A percentile compares a stretch with the other conserved stretches of the same genome.
Conservation (phyloP, 78 protist species). For the Dictyostelium citrinum region DNA sequence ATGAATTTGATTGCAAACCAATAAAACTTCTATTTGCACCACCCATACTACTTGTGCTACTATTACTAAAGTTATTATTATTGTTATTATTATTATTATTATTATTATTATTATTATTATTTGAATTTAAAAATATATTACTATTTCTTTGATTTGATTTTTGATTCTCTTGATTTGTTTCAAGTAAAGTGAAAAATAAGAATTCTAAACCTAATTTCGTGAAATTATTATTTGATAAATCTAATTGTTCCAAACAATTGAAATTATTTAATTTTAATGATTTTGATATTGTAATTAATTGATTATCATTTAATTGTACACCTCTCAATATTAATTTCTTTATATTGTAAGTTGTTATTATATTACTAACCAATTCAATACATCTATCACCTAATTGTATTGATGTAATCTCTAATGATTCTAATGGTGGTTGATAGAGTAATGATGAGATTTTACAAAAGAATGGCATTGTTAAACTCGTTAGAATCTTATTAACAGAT, state of each 20-base stretch:
- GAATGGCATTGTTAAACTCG: slow-evolving; percentile 56
- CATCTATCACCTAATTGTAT: background rate
- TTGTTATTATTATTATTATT: background rate
- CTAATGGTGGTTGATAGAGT: slow-evolving; percentile 49
- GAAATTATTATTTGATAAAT: slow-evolving; percentile 21
- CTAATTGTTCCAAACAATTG: background rate
- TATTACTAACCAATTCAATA: slow-evolving; percentile 3
- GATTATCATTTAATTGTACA: slow-evolving; percentile 23
- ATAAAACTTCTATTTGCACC: background rate
- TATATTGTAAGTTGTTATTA: slow-evolving; percentile 22
- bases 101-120: background rate
- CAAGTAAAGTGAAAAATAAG: background rate
- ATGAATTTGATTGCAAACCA: background rate
- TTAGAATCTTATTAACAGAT: background rate
- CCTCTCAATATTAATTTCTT: background rate
- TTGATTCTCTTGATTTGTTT: slow-evolving; percentile 17
- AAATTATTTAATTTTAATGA: slow-evolving; percentile 10
- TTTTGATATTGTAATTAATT: slow-evolving; percentile 13
- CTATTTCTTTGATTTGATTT: background rate
- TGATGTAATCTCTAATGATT: background rate
- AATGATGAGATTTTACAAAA: background rate
- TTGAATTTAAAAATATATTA: background rate
- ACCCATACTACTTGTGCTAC: background rate
- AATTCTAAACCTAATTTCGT: slow-evolving; percentile 22
- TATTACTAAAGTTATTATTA: background rate